A percentile compares a stretch with the other conserved stretches of the same genome.
Evolutionary conservation across 176 grass and related monocot genomes (phyloP).

Genomic region (Dendrocalamus sinicus): DNA sequence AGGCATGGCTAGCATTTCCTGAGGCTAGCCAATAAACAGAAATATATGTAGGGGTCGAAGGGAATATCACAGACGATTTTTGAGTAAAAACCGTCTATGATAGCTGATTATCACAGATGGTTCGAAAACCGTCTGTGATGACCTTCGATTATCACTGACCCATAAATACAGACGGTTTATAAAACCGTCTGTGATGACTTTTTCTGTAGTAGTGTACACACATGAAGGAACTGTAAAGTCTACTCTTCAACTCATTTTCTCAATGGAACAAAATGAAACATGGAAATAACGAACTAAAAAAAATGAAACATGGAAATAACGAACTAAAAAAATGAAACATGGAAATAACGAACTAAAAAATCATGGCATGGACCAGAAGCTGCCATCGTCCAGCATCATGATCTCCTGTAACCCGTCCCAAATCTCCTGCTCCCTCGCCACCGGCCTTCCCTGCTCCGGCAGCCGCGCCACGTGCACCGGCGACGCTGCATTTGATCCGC

Average conservation of each 20-base stretch:
- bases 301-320: background rate
- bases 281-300: background rate
- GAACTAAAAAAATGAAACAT: background rate
- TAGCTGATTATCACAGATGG: no score
- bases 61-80: no score
- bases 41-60: no score
- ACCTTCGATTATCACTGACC: no score
- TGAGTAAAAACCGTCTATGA: no score
- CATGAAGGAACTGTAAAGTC: background rate
- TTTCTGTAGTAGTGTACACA: no score
- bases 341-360: background rate
- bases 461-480: conserved; percentile 13
- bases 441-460: background rate
- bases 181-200: no score
- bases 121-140: no score
- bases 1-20: no score
- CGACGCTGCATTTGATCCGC: conserved; percentile 32
- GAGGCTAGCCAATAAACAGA: no score
- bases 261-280: background rate
- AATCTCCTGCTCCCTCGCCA: conserved; percentile 39
- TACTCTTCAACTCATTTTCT: background rate
- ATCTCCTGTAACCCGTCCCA: conserved; percentile 85
- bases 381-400: conserved; percentile 53
- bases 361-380: conserved; percentile 55
- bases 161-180: no score